A percentile compares a stretch with the other conserved stretches of the same genome.
These are phyloP conservation scores for Malus asiatica DNA, from an alignment of 306 rosid species.

Conservation along the genomic window DNA sequence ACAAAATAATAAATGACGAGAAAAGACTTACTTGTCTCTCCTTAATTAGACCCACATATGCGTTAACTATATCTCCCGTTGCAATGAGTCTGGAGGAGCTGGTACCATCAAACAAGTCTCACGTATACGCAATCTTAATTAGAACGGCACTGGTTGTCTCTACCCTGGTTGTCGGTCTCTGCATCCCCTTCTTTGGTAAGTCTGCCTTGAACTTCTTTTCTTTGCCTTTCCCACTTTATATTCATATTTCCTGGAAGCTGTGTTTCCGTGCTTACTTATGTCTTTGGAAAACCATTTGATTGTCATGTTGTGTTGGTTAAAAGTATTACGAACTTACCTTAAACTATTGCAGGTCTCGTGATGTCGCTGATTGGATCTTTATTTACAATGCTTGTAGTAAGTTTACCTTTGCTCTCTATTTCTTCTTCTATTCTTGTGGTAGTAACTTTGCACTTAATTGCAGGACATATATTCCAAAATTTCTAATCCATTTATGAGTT, in stretches of 20 bases:
- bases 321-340: background rate
- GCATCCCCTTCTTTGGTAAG: conserved; percentile 91
- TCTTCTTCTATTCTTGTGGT: background rate
- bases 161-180: conserved; percentile 69
- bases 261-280: background rate
- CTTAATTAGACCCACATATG: conserved; percentile 79
- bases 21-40: conserved; percentile 1
- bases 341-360: conserved; percentile 52
- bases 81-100: conserved; percentile 97
- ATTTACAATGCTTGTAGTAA: conserved; percentile 94
- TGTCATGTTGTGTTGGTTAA: background rate
- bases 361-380: conserved; percentile 92
- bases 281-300: background rate
- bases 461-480: background rate
- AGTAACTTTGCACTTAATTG: background rate
- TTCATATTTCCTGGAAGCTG: background rate
- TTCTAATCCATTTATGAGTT: background rate
- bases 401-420: conserved; percentile 19
- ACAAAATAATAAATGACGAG: background rate
- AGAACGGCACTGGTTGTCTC: conserved; percentile 82
- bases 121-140: conserved; percentile 53
- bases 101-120: conserved; percentile 74
- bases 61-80: conserved; percentile 90
- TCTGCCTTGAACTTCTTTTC: conserved; percentile 12
- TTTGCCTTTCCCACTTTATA: background rate